Conservation (phyloP, 371 early-diverging fungal genomes). For the Actinomortierella wolfii region DNA sequence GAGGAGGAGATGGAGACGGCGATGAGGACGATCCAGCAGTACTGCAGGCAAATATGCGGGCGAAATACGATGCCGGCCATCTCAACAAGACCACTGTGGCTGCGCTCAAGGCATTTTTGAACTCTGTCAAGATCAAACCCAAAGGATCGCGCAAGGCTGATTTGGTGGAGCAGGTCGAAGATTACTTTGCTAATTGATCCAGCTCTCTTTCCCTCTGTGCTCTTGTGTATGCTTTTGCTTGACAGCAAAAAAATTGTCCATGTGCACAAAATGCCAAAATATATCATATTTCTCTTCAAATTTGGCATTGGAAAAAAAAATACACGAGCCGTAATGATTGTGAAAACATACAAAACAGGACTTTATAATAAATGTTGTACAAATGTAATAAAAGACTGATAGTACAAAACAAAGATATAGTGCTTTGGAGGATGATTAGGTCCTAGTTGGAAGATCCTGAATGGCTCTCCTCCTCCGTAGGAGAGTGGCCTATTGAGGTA, state of each 20-base stretch:
- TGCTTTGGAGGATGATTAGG: too few species aligned
- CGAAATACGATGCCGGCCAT: constrained; percentile 22
- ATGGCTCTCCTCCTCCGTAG: too few species aligned
- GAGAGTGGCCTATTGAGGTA: too few species aligned
- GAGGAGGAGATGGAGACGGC: too few species aligned
- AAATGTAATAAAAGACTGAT: too few species aligned
- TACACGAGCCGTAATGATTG: too few species aligned
- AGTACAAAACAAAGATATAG: too few species aligned
- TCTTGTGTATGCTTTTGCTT: neutral
- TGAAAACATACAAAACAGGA: too few species aligned
- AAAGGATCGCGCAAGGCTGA: constrained; percentile 55
- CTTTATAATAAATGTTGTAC: too few species aligned
- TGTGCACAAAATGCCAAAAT: neutral
- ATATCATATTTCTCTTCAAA: too few species aligned
- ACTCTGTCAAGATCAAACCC: constrained; percentile 43
- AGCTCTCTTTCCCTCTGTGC: neutral
- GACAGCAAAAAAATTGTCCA: neutral
- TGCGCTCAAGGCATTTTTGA: constrained; percentile 56
- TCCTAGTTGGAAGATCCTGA: too few species aligned
- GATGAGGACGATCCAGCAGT: constrained; percentile 2
- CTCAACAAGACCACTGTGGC: constrained; percentile 51
- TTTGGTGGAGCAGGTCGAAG: constrained; percentile 51
- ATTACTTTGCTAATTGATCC: constrained; percentile 34
- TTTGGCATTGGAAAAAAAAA: too few species aligned
- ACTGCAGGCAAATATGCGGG: constrained; percentile 17